phyloP scores from a whole-genome alignment of 1,139 yeast genomes.

The Suhomyces wounanorum region DNA sequence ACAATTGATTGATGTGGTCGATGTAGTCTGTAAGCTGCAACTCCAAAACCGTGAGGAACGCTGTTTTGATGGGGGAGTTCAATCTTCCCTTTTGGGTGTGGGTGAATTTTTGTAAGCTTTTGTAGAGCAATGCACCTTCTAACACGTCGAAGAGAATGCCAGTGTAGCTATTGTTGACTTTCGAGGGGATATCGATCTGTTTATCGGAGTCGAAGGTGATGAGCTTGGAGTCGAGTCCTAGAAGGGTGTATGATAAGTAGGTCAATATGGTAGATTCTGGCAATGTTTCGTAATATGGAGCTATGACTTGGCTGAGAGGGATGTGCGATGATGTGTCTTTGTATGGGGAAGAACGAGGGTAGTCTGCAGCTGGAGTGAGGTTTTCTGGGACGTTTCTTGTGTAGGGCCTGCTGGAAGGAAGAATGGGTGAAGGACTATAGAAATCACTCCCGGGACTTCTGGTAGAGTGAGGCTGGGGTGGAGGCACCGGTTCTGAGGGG shows the following conservation, averaged over 20 bases:
- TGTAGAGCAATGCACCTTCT: conserved; percentile 75
- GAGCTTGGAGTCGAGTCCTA: conserved; percentile 70
- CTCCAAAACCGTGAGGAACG: conserved; percentile 60
- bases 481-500: not conserved
- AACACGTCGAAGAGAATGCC: conserved; percentile 58
- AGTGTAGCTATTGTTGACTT: conserved; percentile 58
- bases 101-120: conserved; percentile 39
- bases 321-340: conserved; percentile 3
- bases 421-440: conserved; percentile 4
- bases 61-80: conserved; percentile 60
- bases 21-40: conserved; percentile 57
- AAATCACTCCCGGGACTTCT: conserved; percentile 7
- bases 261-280: conserved; percentile 54
- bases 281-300: conserved; percentile 38
- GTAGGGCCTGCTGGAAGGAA: conserved; percentile 7
- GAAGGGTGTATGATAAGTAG: conserved; percentile 64
- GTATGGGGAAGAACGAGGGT: conserved; percentile 11
- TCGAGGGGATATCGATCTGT: conserved; percentile 49
- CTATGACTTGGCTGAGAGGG: conserved; percentile 20
- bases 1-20: conserved; percentile 55
- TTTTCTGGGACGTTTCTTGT: conserved; percentile 4
- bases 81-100: conserved; percentile 29
- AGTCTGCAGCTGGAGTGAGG: not conserved
- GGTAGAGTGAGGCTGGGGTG: not conserved
- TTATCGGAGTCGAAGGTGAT: conserved; percentile 46